Evolutionary conservation across 2,329 filamentous ascomycete species (phyloP).

Genomic region (Talaromyces piceae): DNA sequence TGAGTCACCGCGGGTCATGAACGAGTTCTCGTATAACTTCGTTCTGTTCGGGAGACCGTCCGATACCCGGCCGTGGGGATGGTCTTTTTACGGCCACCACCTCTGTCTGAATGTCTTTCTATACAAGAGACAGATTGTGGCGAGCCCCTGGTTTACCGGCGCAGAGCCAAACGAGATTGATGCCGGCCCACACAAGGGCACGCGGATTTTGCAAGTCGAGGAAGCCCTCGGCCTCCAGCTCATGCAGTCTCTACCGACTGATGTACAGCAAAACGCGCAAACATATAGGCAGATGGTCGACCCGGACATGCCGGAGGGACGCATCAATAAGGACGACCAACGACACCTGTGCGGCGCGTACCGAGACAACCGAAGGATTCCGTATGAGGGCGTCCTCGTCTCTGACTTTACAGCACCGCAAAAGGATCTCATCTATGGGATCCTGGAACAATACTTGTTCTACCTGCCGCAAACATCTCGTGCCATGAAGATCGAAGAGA

Average conservation of each 20-base stretch:
- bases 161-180: conserved; percentile 74
- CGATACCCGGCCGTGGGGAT: conserved; percentile 57
- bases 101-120: conserved; percentile 67
- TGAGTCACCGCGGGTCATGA: conserved; percentile 55
- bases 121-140: conserved; percentile 55
- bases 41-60: conserved; percentile 61
- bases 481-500: conserved; percentile 47
- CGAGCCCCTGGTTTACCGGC: conserved; percentile 70
- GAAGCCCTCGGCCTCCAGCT: conserved; percentile 58
- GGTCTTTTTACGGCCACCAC: conserved; percentile 71
- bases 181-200: conserved; percentile 54
- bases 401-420: conserved; percentile 39
- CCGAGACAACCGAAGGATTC: conserved; percentile 68
- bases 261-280: conserved; percentile 46
- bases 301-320: conserved; percentile 51
- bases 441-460: conserved; percentile 58
- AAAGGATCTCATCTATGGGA: conserved; percentile 48
- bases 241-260: conserved; percentile 55
- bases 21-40: conserved; percentile 71
- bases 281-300: conserved; percentile 56
- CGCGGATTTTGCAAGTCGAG: conserved; percentile 58
- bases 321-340: conserved; percentile 78
- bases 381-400: conserved; percentile 61
- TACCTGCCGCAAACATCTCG: conserved; percentile 57
- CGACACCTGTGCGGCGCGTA: conserved; percentile 71